A percentile compares a stretch with the other conserved stretches of the same genome.
Conservation (phyloP, 31 red algal genomes). For the Asparagopsis taxiformis region DNA sequence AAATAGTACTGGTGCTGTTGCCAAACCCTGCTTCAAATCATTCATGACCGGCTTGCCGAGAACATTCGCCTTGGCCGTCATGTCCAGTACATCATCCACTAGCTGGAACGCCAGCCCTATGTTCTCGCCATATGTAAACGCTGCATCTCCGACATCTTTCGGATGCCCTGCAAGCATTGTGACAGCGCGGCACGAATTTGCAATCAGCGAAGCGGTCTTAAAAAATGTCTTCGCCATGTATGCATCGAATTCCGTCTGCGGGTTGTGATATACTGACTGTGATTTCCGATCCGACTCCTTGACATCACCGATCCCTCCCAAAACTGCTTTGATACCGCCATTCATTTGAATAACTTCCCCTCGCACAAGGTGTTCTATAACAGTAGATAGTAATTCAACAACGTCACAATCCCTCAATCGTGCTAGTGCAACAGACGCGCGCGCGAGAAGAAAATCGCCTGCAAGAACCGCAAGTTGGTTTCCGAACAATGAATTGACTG, state of each 20-base stretch:
- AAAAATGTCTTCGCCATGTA: conserved; percentile 95
- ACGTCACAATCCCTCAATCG: conserved; percentile 92
- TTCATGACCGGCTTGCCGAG: conserved; percentile 90
- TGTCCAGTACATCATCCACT: conserved; percentile 94
- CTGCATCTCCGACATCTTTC: conserved; percentile 59
- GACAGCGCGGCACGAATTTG: conserved; percentile 92
- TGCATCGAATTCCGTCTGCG: conserved; percentile 28
- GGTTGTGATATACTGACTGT: neutral
- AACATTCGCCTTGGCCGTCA: conserved; percentile 27
- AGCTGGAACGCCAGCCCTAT: conserved; percentile 95
- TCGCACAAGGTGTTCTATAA: conserved; percentile 96
- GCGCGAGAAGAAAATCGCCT: conserved; percentile 94
- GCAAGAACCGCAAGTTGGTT: conserved; percentile 98
- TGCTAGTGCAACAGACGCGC: conserved; percentile 87
- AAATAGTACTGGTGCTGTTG: conserved; percentile 92
- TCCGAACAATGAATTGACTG: conserved; percentile 90
- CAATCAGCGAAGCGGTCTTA: conserved; percentile 96
- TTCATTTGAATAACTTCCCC: conserved; percentile 96
- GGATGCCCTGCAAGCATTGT: conserved; percentile 73
- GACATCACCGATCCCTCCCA: conserved; percentile 29
- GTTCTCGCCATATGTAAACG: conserved; percentile 83
- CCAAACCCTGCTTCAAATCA: conserved; percentile 76
- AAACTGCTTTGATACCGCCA: conserved; percentile 1
- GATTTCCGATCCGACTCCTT: conserved; percentile 2
- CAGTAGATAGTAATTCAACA: conserved; percentile 89